Evolutionary conservation across 2,329 filamentous ascomycete species (phyloP).

Genomic region (Lasiodiplodia hormozganensis): DNA sequence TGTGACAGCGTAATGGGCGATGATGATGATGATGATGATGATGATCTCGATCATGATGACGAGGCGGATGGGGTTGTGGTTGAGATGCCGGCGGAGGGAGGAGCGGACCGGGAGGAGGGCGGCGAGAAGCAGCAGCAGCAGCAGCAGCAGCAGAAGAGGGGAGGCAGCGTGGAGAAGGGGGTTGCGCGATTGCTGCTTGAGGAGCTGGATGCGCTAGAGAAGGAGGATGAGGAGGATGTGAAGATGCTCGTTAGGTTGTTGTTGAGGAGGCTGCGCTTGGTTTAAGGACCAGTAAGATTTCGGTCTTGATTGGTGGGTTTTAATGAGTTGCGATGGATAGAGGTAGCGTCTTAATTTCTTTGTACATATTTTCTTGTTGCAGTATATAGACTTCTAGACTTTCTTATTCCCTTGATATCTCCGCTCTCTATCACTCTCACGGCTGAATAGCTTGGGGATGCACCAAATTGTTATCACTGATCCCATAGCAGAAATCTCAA

Average conservation of each 20-base stretch:
- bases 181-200: neutral
- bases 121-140: neutral
- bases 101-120: neutral
- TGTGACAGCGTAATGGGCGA: neutral
- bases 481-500: too few species aligned
- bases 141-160: neutral
- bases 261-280: neutral
- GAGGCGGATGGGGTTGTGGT: neutral
- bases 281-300: neutral
- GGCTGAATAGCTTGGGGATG: too few species aligned
- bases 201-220: neutral
- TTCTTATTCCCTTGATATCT: too few species aligned
- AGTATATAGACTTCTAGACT: too few species aligned
- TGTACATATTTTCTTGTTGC: too few species aligned
- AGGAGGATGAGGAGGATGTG: neutral
- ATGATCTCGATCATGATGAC: neutral
- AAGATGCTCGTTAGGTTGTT: neutral
- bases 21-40: neutral
- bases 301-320: too few species aligned
- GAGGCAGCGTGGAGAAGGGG: neutral
- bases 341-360: too few species aligned
- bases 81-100: too few species aligned
- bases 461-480: neutral
- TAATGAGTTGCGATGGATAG: too few species aligned
- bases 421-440: neutral